phyloP scores from a whole-genome alignment of 2,329 filamentous ascomycete species.

The Cytospora schulzeri region DNA sequence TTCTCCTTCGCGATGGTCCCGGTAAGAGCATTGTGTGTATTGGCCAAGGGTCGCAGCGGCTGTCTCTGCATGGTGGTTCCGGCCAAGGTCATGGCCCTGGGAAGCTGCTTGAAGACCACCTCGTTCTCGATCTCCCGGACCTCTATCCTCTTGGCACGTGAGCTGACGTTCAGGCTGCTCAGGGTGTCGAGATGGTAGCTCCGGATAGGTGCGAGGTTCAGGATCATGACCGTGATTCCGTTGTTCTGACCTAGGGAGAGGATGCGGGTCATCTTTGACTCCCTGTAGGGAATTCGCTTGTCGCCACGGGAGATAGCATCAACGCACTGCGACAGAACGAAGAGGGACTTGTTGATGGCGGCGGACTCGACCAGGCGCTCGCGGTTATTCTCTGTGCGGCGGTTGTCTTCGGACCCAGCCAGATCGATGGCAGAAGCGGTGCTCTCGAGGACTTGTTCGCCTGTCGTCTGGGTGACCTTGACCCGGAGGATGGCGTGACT shows the following conservation, averaged over 20 bases:
- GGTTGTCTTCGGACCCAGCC: slow-evolving; percentile 93
- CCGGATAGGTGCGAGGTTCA: slow-evolving; percentile 88
- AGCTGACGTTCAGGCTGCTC: slow-evolving; percentile 92
- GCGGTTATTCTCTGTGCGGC: slow-evolving; percentile 89
- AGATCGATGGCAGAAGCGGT: slow-evolving; percentile 93
- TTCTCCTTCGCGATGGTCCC: slow-evolving; percentile 52
- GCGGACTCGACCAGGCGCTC: slow-evolving; percentile 93
- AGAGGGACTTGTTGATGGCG: slow-evolving; percentile 96
- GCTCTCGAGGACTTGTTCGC: slow-evolving; percentile 70
- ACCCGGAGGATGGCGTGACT: slow-evolving; percentile 91
- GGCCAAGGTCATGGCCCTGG: slow-evolving; percentile 52
- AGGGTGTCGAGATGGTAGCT: slow-evolving; percentile 93
- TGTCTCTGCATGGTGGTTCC: slow-evolving; percentile 61
- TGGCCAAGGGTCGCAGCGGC: slow-evolving; percentile 75
- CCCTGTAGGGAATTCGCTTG: slow-evolving; percentile 84
- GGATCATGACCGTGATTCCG: slow-evolving; percentile 92
- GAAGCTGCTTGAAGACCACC: slow-evolving; percentile 78
- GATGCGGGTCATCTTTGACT: slow-evolving; percentile 97
- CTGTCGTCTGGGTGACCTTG: slow-evolving; percentile 77
- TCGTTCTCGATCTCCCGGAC: slow-evolving; percentile 95
- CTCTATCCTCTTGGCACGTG: slow-evolving; percentile 93
- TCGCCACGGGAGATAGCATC: slow-evolving; percentile 82
- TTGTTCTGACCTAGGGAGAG: slow-evolving; percentile 92
- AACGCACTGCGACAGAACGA: slow-evolving; percentile 91
- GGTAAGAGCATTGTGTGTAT: slow-evolving; percentile 73